Percentiles rank a stretch among this genome's conserved stretches.
These are phyloP conservation scores for Neofusicoccum cordaticola DNA, from an alignment of 2,329 filamentous ascomycete genomes.

Conservation along the genomic window DNA sequence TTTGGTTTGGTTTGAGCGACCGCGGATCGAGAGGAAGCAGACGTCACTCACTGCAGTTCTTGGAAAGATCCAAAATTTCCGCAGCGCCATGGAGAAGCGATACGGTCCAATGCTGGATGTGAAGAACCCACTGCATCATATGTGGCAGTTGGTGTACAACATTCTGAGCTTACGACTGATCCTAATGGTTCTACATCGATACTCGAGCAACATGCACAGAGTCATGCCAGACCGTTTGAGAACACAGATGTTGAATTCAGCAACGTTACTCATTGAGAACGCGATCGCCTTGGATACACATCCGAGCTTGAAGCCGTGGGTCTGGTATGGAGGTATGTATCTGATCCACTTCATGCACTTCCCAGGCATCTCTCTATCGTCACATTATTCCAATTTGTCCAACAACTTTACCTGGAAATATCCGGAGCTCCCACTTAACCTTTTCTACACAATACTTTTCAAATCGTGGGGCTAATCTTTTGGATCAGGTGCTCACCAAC, in stretches of 20 bases:
- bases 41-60: slow-evolving; percentile 63
- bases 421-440: neutral
- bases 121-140: slow-evolving; percentile 60
- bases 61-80: slow-evolving; percentile 67
- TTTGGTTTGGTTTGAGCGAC: slow-evolving; percentile 66
- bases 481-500: slow-evolving; percentile 61
- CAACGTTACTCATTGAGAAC: slow-evolving; percentile 54
- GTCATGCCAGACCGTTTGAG: slow-evolving; percentile 62
- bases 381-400: slow-evolving; percentile 5
- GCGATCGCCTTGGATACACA: slow-evolving; percentile 55
- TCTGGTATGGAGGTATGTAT: slow-evolving; percentile 57
- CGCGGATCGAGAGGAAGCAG: slow-evolving; percentile 60
- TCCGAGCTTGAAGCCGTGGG: slow-evolving; percentile 56
- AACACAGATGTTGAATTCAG: slow-evolving; percentile 62
- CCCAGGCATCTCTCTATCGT: neutral
- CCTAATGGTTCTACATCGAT: slow-evolving; percentile 67
- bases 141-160: slow-evolving; percentile 63
- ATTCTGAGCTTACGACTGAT: slow-evolving; percentile 63
- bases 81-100: slow-evolving; percentile 60
- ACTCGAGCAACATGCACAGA: slow-evolving; percentile 50
- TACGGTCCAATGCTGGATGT: slow-evolving; percentile 63
- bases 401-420: neutral
- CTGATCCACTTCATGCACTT: too few species aligned
- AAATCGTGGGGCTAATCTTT: neutral
- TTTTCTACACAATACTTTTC: neutral